These are phyloP conservation scores for Bertia moriformis DNA, from an alignment of 2,329 filamentous ascomycete species.

Conservation along the genomic window DNA sequence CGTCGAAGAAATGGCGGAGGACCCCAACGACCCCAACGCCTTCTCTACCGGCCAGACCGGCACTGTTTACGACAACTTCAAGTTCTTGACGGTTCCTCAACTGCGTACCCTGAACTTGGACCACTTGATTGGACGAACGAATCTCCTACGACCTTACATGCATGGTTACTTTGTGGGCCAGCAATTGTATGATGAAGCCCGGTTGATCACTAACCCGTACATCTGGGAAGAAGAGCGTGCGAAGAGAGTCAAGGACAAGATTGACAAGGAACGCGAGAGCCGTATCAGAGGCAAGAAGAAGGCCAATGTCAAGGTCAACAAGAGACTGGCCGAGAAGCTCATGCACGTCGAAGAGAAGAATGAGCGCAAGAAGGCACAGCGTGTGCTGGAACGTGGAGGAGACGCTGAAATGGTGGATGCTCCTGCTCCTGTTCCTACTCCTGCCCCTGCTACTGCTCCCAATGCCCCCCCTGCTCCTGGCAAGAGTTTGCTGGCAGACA, in stretches of 20 bases:
- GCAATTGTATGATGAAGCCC: slow-evolving; percentile 52
- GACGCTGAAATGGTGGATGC: slow-evolving; percentile 11
- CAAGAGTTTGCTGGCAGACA: slow-evolving; percentile 31
- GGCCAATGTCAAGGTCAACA: slow-evolving; percentile 51
- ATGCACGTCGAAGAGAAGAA: slow-evolving; percentile 20
- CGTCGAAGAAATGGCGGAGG: slow-evolving; percentile 59
- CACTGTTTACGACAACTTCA: slow-evolving; percentile 53
- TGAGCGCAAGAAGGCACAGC: slow-evolving; percentile 6
- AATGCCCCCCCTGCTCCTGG: no score
- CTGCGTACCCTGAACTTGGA: slow-evolving; percentile 46
- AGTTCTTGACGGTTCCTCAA: slow-evolving; percentile 50
- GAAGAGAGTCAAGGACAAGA: slow-evolving; percentile 51
- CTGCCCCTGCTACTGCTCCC: no score
- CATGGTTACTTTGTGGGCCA: slow-evolving; percentile 60
- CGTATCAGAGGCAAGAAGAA: slow-evolving; percentile 51
- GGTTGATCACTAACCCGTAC: slow-evolving; percentile 50
- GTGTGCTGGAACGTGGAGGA: slow-evolving; percentile 4
- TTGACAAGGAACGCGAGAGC: slow-evolving; percentile 54
- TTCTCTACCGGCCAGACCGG: slow-evolving; percentile 21
- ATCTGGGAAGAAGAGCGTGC: slow-evolving; percentile 50
- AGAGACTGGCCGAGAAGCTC: slow-evolving; percentile 44
- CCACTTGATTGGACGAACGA: slow-evolving; percentile 49
- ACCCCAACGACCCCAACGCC: slow-evolving; percentile 8
- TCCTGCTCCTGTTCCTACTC: background rate
- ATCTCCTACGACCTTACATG: slow-evolving; percentile 53